Evolutionary conservation across 441 rosid species (phyloP).

Genomic region (Metrosideros polymorpha): DNA sequence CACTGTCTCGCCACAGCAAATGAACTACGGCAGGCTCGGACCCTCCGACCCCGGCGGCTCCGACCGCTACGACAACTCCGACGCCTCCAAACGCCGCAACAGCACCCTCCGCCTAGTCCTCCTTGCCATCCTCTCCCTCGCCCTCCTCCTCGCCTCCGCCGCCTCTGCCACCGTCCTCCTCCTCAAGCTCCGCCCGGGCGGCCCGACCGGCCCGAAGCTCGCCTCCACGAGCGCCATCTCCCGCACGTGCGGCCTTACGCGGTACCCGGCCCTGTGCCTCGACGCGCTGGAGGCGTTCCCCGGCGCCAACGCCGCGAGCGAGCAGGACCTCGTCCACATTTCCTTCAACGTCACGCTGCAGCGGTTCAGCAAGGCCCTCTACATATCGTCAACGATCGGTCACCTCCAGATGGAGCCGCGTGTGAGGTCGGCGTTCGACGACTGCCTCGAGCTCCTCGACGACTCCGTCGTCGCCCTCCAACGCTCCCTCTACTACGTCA

Average conservation of each 20-base stretch:
- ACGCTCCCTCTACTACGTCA: slow-evolving; percentile 44
- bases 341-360: slow-evolving; percentile 86
- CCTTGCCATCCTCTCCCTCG: slow-evolving; percentile 28
- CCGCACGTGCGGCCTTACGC: slow-evolving; percentile 38
- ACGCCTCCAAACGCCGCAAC: background rate
- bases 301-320: slow-evolving; percentile 44
- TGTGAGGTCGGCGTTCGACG: slow-evolving; percentile 69
- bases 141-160: slow-evolving; percentile 41
- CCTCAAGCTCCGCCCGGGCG: slow-evolving; percentile 18
- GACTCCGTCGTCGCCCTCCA: slow-evolving; percentile 72
- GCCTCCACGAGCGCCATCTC: slow-evolving; percentile 36
- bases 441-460: slow-evolving; percentile 85
- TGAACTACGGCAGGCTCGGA: slow-evolving; percentile 53
- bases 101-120: slow-evolving; percentile 22
- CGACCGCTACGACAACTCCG: background rate
- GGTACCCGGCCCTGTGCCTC: slow-evolving; percentile 39
- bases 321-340: slow-evolving; percentile 73
- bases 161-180: slow-evolving; percentile 41
- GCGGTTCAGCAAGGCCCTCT: slow-evolving; percentile 69
- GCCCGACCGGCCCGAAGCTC: slow-evolving; percentile 4
- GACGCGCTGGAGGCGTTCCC: slow-evolving; percentile 61
- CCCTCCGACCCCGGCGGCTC: slow-evolving; percentile 28
- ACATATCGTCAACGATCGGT: slow-evolving; percentile 39
- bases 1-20: background rate
- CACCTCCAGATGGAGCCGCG: slow-evolving; percentile 46